Conservation (phyloP, 140 eudicot species). For the Eryngium alpinum region DNA sequence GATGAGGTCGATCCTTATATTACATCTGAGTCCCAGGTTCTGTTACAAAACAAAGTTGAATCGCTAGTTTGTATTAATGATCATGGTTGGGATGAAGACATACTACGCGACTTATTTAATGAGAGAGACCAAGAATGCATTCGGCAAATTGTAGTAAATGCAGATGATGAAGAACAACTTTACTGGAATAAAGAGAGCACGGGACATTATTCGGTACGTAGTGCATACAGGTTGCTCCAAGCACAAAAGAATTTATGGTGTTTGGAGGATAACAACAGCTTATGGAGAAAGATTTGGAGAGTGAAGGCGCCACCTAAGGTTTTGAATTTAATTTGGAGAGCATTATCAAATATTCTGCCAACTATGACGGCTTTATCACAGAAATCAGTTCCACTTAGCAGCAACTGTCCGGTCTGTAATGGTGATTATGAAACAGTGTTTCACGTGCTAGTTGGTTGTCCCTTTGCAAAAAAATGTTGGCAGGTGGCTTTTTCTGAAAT, state of each 20-base stretch:
- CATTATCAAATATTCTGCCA: not conserved
- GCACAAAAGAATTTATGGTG: not conserved
- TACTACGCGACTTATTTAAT: too few relatives aligned
- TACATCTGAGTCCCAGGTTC: too few relatives aligned
- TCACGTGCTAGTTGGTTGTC: not conserved
- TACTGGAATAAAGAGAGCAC: not conserved
- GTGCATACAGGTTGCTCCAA: not conserved
- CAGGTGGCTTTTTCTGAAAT: not conserved
- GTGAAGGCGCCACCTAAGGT: not conserved
- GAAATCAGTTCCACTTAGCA: not conserved
- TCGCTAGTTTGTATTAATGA: too few relatives aligned
- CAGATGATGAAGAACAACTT: too few relatives aligned
- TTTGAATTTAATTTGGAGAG: not conserved
- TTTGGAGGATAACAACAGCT: not conserved
- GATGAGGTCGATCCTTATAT: too few relatives aligned
- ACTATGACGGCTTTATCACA: not conserved
- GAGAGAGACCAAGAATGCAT: too few relatives aligned
- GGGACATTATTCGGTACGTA: not conserved
- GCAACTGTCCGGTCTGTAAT: not conserved
- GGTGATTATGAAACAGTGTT: not conserved
- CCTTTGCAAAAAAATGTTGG: not conserved
- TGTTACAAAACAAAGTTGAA: too few relatives aligned
- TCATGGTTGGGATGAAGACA: too few relatives aligned
- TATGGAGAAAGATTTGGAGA: not conserved
- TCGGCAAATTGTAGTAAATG: too few relatives aligned